These are phyloP conservation scores for Myochromella boudieri DNA, from an alignment of 768 basidiomycete species.

Conservation along the genomic window DNA sequence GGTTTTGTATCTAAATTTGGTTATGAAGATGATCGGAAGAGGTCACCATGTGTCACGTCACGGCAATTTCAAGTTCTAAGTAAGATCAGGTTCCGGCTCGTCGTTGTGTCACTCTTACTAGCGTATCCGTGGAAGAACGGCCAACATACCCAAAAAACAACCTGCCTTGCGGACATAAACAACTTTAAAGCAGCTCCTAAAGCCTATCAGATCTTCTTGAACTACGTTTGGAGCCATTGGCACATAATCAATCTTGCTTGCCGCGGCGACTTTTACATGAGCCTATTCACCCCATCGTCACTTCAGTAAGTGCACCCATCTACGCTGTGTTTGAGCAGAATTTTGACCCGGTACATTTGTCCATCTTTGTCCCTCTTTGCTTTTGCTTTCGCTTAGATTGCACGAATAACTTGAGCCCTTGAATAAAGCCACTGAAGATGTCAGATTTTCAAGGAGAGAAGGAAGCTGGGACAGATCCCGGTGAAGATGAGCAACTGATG, in stretches of 20 bases:
- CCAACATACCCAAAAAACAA: background rate
- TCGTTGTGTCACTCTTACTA: conserved; percentile 17
- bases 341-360: too few relatives aligned
- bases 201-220: background rate
- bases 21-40: conserved; percentile 11
- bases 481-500: conserved; percentile 54
- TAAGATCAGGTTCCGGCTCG: conserved; percentile 16
- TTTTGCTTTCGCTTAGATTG: too few relatives aligned
- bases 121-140: conserved; percentile 3
- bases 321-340: too few relatives aligned
- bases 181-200: too few relatives aligned
- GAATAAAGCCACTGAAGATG: too few relatives aligned
- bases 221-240: background rate
- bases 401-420: too few relatives aligned
- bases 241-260: conserved; percentile 3
- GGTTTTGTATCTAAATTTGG: conserved; percentile 9
- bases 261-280: conserved; percentile 6
- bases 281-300: background rate
- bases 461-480: conserved; percentile 37
- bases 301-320: conserved; percentile 9
- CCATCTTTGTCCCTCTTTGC: too few relatives aligned
- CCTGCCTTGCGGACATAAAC: background rate
- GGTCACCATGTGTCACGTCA: conserved; percentile 20
- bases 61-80: conserved; percentile 15
- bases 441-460: conserved; percentile 7